Evolutionary conservation across 1,284 basidiomycete species (phyloP).

Genomic region (Gymnopus androsaceus): DNA sequence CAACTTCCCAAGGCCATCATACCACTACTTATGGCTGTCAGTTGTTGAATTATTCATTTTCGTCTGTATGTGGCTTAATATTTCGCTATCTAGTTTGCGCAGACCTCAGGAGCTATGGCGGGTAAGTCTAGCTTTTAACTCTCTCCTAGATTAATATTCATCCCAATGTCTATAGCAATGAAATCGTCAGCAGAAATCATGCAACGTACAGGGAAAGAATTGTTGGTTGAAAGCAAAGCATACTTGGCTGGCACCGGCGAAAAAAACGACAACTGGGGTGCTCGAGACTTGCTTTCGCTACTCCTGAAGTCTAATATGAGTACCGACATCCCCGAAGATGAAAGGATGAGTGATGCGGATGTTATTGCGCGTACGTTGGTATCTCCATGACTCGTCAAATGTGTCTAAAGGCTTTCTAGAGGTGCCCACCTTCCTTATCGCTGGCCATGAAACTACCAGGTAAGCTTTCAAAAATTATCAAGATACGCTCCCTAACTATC

Average conservation of each 20-base stretch:
- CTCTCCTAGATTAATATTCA: constrained; percentile 21
- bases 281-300: constrained; percentile 52
- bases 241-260: constrained; percentile 29
- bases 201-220: constrained; percentile 41
- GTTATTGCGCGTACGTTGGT: constrained; percentile 66
- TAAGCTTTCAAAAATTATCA: constrained; percentile 20
- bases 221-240: constrained; percentile 49
- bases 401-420: constrained; percentile 35
- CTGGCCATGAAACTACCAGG: constrained; percentile 82
- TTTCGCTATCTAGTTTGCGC: neutral
- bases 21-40: constrained; percentile 28
- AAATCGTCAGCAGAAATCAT: constrained; percentile 20
- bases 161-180: constrained; percentile 29
- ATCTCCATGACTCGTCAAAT: constrained; percentile 1
- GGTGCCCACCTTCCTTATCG: constrained; percentile 61
- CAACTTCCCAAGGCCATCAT: constrained; percentile 38
- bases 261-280: constrained; percentile 33
- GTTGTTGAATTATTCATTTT: neutral
- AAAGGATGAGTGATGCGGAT: constrained; percentile 71
- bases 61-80: neutral
- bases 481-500: neutral
- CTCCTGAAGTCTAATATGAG: constrained; percentile 68
- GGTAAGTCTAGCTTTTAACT: neutral
- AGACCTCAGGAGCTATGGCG: neutral
- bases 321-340: constrained; percentile 53